Evolutionary conservation across 805 yeast genomes (phyloP).

Genomic region (Kluyveromyces starmeri): DNA sequence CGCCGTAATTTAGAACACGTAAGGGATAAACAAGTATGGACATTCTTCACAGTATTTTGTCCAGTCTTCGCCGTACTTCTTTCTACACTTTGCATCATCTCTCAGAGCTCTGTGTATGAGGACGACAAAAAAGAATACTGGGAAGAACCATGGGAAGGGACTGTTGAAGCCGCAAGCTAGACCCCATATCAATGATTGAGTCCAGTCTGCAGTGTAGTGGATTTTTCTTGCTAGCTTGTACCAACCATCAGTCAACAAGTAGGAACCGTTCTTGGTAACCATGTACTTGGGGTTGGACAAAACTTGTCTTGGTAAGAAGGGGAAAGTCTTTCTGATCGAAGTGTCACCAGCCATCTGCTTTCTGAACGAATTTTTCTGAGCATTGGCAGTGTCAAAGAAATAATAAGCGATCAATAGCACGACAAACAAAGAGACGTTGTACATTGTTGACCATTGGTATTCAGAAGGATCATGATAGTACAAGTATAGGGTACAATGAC

Average conservation of each 20-base stretch:
- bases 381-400: constrained; percentile 91
- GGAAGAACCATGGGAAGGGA: constrained; percentile 94
- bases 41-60: constrained; percentile 73
- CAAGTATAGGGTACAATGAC: constrained; percentile 82
- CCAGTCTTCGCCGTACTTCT: constrained; percentile 95
- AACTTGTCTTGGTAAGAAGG: constrained; percentile 79
- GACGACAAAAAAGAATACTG: constrained; percentile 79
- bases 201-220: constrained; percentile 91
- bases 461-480: constrained; percentile 77
- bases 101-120: constrained; percentile 82
- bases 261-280: constrained; percentile 75
- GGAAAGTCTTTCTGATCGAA: constrained; percentile 76
- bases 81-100: constrained; percentile 75
- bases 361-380: constrained; percentile 91
- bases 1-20: constrained; percentile 54
- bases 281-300: constrained; percentile 79
- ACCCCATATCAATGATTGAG: constrained; percentile 87
- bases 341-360: constrained; percentile 74
- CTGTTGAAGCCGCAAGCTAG: constrained; percentile 80
- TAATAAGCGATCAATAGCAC: constrained; percentile 66
- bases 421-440: constrained; percentile 48
- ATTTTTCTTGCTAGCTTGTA: constrained; percentile 85
- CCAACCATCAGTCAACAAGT: constrained; percentile 90
- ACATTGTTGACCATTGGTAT: constrained; percentile 61
- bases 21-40: constrained; percentile 89